Conservation (phyloP, 352 stramenopile species). For the Globisporangium iwayamae region DNA sequence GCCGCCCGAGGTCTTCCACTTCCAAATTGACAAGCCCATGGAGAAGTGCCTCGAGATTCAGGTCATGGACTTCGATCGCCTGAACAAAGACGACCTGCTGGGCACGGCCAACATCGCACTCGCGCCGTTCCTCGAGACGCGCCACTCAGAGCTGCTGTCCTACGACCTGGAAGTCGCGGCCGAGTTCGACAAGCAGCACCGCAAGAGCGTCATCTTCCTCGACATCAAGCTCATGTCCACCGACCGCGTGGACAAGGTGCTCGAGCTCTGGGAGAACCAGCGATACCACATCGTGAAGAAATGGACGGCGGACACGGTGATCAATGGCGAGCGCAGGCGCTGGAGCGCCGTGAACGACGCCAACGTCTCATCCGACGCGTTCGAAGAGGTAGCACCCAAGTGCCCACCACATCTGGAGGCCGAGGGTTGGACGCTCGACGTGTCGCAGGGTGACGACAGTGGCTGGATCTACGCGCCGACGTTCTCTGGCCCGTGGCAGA, state of each 20-base stretch:
- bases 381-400: constrained; percentile 64
- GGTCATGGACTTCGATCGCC: constrained; percentile 64
- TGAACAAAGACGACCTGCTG: constrained; percentile 58
- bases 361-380: constrained; percentile 57
- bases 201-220: constrained; percentile 54
- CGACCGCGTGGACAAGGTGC: constrained; percentile 51
- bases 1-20: constrained; percentile 57
- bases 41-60: constrained; percentile 51
- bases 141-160: constrained; percentile 40
- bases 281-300: constrained; percentile 75
- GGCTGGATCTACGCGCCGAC: constrained; percentile 82
- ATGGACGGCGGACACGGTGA: constrained; percentile 61
- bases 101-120: constrained; percentile 44
- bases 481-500: constrained; percentile 79
- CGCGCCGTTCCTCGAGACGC: constrained; percentile 48
- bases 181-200: constrained; percentile 56
- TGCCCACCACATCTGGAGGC: constrained; percentile 48
- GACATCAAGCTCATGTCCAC: constrained; percentile 51
- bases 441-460: constrained; percentile 75
- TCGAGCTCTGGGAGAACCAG: constrained; percentile 86
- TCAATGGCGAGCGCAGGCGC: constrained; percentile 59
- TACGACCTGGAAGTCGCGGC: constrained; percentile 53
- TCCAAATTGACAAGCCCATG: constrained; percentile 59
- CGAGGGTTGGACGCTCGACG: constrained; percentile 74
- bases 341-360: constrained; percentile 64